These are phyloP conservation scores for Platanthera guangdongensis DNA, from an alignment of 106 monocot species.

Conservation along the genomic window DNA sequence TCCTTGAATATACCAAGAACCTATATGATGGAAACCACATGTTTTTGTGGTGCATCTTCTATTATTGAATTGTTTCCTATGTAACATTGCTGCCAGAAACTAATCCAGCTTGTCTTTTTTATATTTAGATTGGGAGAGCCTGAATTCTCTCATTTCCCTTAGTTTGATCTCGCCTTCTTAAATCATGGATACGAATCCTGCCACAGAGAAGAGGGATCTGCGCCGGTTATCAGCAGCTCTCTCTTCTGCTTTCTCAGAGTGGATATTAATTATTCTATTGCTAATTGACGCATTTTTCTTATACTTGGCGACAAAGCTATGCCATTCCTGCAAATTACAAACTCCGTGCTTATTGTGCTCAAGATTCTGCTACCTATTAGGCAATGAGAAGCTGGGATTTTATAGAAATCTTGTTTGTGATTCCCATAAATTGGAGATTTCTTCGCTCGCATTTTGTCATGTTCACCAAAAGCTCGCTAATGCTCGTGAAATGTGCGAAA, in stretches of 20 bases:
- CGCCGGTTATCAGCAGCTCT: slow-evolving; percentile 30
- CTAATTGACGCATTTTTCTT: slow-evolving; percentile 44
- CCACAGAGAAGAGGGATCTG: background rate
- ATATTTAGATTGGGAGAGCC: background rate
- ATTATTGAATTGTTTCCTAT: too few species aligned
- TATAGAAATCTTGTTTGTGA: slow-evolving; percentile 55
- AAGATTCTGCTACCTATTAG: slow-evolving; percentile 67
- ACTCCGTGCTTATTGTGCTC: slow-evolving; percentile 80
- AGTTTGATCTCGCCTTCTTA: background rate
- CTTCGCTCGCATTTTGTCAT: slow-evolving; percentile 46
- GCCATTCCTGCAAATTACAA: slow-evolving; percentile 50
- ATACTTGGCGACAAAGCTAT: slow-evolving; percentile 62
- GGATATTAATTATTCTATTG: slow-evolving; percentile 65
- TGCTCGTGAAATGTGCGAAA: slow-evolving; percentile 49
- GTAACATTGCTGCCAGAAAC: too few species aligned
- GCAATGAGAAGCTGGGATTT: slow-evolving; percentile 38
- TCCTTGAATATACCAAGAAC: too few species aligned
- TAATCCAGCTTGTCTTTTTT: background rate
- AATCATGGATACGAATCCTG: background rate
- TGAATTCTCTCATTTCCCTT: background rate
- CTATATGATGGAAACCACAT: too few species aligned
- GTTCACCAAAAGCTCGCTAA: slow-evolving; percentile 50
- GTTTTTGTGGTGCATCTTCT: too few species aligned
- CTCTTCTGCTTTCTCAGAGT: slow-evolving; percentile 60
- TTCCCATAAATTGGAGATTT: slow-evolving; percentile 69